phyloP scores from a whole-genome alignment of 345 rosid genomes.

The Streptanthus diversifolius region DNA sequence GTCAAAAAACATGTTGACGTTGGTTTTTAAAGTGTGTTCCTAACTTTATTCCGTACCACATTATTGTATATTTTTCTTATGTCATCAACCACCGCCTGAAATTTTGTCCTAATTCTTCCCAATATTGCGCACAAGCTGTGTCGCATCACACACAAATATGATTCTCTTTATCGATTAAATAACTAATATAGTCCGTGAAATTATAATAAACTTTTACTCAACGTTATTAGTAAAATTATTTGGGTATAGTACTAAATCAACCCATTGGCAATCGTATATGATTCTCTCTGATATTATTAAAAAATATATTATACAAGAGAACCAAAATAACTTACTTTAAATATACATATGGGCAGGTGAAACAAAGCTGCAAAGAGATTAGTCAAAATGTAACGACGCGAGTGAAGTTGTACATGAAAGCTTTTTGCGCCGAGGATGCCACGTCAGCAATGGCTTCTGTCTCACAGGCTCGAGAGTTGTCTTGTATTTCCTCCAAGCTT shows the following conservation, averaged over 20 bases:
- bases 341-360: conserved; percentile 43
- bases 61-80: conserved; percentile 15
- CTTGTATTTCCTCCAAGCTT: conserved; percentile 43
- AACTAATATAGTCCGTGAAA: neutral
- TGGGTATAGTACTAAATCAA: neutral
- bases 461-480: conserved; percentile 55
- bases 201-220: neutral
- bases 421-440: conserved; percentile 50
- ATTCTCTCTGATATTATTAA: conserved; percentile 18
- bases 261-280: conserved; percentile 14
- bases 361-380: conserved; percentile 44
- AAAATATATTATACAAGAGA: neutral
- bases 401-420: conserved; percentile 62
- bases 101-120: conserved; percentile 22
- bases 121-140: conserved; percentile 34
- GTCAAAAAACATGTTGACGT: conserved; percentile 33
- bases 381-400: conserved; percentile 56
- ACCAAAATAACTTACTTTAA: neutral
- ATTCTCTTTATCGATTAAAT: conserved; percentile 5
- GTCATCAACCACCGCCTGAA: conserved; percentile 26
- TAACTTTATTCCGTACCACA: conserved; percentile 37
- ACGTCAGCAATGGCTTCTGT: conserved; percentile 45
- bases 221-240: neutral
- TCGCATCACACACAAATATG: conserved; percentile 29
- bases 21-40: conserved; percentile 18